These are phyloP conservation scores for Waitea zeae DNA, from an alignment of 1,284 basidiomycete species.

Conservation along the genomic window DNA sequence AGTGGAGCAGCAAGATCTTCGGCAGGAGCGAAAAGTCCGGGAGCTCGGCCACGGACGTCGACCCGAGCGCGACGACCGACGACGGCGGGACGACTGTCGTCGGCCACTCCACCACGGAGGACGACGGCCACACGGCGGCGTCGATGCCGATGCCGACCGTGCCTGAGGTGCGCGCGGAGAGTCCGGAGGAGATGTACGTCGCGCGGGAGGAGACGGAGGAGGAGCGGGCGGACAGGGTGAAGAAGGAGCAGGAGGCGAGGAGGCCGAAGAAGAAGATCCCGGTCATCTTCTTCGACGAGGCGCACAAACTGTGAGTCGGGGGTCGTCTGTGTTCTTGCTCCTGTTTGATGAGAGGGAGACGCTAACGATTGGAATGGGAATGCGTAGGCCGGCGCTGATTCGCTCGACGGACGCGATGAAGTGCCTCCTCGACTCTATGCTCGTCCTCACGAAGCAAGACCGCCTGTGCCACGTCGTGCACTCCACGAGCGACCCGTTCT, in stretches of 20 bases:
- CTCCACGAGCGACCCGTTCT: conserved; percentile 71
- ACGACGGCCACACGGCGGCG: too few relatives aligned
- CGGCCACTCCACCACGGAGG: too few relatives aligned
- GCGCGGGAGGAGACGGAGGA: conserved; percentile 6
- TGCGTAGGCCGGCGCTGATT: conserved; percentile 44
- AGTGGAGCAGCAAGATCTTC: neutral
- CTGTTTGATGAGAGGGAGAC: neutral
- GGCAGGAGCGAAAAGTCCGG: too few relatives aligned
- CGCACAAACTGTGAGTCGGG: conserved; percentile 62
- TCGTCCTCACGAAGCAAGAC: conserved; percentile 75
- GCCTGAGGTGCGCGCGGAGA: too few relatives aligned
- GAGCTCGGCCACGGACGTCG: neutral
- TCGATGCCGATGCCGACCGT: too few relatives aligned
- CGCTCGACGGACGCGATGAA: conserved; percentile 67
- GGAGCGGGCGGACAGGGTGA: conserved; percentile 12
- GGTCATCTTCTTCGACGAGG: conserved; percentile 70
- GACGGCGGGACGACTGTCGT: too few relatives aligned
- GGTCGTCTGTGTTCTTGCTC: too few relatives aligned
- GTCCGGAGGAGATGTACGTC: conserved; percentile 5
- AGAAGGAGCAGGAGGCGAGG: conserved; percentile 3
- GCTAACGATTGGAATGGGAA: too few relatives aligned
- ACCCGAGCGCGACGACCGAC: too few relatives aligned
- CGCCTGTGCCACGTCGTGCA: conserved; percentile 69
- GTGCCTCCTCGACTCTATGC: conserved; percentile 64
- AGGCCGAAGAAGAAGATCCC: conserved; percentile 32